phyloP scores from a whole-genome alignment of 2,329 filamentous ascomycete genomes.

The Fusarium devonianum region DNA sequence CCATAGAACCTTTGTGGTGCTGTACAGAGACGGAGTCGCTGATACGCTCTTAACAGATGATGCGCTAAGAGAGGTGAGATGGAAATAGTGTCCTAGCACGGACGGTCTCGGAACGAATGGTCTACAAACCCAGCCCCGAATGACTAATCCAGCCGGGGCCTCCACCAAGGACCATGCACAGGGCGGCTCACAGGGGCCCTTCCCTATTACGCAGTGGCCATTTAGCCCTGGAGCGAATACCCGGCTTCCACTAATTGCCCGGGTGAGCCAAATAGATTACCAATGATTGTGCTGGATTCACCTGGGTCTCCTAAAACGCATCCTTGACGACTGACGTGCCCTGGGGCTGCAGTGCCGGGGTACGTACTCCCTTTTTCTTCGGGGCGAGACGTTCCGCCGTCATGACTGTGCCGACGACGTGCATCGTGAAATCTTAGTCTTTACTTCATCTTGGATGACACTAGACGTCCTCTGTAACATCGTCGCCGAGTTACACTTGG shows the following conservation, averaged over 20 bases:
- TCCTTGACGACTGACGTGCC: conserved; percentile 34
- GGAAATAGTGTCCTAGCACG: conserved; percentile 15
- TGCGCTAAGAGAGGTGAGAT: too few relatives aligned
- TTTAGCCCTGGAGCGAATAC: too few relatives aligned
- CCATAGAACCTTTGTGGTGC: conserved; percentile 36
- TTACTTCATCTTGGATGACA: conserved; percentile 21
- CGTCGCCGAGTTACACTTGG: conserved; percentile 4
- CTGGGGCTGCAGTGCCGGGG: conserved; percentile 11
- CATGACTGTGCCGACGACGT: conserved; percentile 33
- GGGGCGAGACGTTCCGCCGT: conserved; percentile 31
- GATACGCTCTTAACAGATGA: conserved; percentile 12
- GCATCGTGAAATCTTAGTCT: conserved; percentile 36
- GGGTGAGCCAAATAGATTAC: conserved; percentile 2
- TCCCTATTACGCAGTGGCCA: conserved; percentile 23
- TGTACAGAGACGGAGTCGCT: neutral
- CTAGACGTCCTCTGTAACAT: conserved; percentile 12
- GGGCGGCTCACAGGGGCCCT: neutral
- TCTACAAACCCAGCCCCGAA: neutral
- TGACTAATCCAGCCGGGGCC: conserved; percentile 22
- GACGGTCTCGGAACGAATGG: conserved; percentile 6
- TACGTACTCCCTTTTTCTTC: conserved; percentile 27
- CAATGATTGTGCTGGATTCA: too few relatives aligned
- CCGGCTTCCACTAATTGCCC: conserved; percentile 15
- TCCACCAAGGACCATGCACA: too few relatives aligned
- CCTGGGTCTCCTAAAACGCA: too few relatives aligned